These are phyloP conservation scores for Helotiales sp. DNA, from an alignment of 2,329 filamentous ascomycete species.

Conservation along the genomic window DNA sequence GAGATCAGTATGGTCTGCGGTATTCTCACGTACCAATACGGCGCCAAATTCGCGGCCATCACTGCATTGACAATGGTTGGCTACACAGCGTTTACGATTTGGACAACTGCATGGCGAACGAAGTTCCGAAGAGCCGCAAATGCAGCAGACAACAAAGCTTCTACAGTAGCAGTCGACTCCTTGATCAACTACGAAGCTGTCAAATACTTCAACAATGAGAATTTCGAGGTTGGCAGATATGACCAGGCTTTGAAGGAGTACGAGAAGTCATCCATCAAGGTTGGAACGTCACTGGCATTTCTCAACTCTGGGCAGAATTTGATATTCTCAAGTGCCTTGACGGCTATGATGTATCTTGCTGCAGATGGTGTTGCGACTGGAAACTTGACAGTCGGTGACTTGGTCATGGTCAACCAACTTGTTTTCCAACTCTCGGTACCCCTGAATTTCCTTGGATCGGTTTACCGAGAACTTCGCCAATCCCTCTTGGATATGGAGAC, in stretches of 20 bases:
- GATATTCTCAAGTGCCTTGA: constrained; percentile 93
- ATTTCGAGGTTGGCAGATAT: constrained; percentile 89
- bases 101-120: constrained; percentile 95
- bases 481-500: constrained; percentile 98
- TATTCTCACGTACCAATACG: constrained; percentile 96
- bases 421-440: constrained; percentile 98
- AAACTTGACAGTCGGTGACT: constrained; percentile 85
- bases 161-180: constrained; percentile 93
- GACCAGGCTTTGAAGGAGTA: constrained; percentile 86
- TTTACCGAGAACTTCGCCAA: constrained; percentile 94
- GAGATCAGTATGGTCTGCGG: constrained; percentile 96
- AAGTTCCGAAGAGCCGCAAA: constrained; percentile 96
- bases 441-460: constrained; percentile 96
- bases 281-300: constrained; percentile 89
- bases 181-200: constrained; percentile 99
- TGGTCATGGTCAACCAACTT: constrained; percentile 98
- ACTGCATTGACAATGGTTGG: constrained; percentile 89
- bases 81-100: constrained; percentile 96
- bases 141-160: constrained; percentile 92
- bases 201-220: constrained; percentile 99
- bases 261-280: constrained; percentile 94
- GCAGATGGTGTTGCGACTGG: constrained; percentile 86
- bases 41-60: constrained; percentile 86
- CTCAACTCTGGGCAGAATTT: constrained; percentile 96
- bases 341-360: constrained; percentile 97